phyloP scores from a whole-genome alignment of 495 filamentous ascomycete genomes.

The Hypoxylon perforatum region DNA sequence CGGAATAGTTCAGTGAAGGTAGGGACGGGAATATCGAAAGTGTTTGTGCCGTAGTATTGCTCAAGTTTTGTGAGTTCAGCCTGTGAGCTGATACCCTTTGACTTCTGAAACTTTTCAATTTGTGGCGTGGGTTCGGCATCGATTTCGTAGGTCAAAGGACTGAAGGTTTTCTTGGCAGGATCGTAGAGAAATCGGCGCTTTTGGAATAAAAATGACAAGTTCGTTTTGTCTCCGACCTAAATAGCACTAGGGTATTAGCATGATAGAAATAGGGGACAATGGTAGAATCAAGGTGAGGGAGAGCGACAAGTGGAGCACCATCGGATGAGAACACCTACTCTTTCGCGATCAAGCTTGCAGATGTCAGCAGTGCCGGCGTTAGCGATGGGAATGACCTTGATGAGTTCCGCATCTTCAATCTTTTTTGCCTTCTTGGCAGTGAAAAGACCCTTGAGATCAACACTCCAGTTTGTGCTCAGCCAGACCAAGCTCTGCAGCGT shows the following conservation, averaged over 20 bases:
- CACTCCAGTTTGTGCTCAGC: conserved; percentile 97
- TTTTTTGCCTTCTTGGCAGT: conserved; percentile 77
- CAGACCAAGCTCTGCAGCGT: conserved; percentile 89
- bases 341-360: conserved; percentile 79
- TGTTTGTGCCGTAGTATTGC: conserved; percentile 95
- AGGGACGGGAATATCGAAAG: conserved; percentile 97
- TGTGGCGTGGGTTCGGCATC: conserved; percentile 84
- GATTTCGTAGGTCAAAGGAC: conserved; percentile 84
- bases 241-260: conserved; percentile 29
- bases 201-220: conserved; percentile 93
- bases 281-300: neutral
- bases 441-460: conserved; percentile 83
- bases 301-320: neutral
- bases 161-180: conserved; percentile 73
- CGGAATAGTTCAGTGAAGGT: conserved; percentile 95
- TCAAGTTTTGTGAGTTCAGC: conserved; percentile 80
- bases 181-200: conserved; percentile 95
- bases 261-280: neutral
- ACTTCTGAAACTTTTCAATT: conserved; percentile 80
- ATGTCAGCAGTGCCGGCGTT: conserved; percentile 94
- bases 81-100: conserved; percentile 73
- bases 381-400: conserved; percentile 91
- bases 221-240: conserved; percentile 75
- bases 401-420: conserved; percentile 82
- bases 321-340: conserved; percentile 53